These are phyloP conservation scores for Pulveroboletus frians DNA, from an alignment of 768 basidiomycete species.

Conservation along the genomic window DNA sequence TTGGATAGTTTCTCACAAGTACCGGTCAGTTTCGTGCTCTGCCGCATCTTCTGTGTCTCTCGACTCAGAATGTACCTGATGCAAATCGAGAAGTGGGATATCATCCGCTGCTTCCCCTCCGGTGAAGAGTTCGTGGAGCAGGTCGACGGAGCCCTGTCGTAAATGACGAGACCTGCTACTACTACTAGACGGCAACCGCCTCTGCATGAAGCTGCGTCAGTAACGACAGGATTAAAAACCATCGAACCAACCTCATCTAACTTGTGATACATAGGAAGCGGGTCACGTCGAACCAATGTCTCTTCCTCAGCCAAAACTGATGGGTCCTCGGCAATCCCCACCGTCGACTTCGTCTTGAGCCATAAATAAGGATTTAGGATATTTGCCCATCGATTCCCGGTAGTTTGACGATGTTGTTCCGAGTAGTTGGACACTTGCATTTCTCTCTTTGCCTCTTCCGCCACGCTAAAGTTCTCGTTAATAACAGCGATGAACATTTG, in stretches of 20 bases:
- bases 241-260: slow-evolving; percentile 26
- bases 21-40: slow-evolving; percentile 66
- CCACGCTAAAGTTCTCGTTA: slow-evolving; percentile 91
- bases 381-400: slow-evolving; percentile 56
- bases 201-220: slow-evolving; percentile 20
- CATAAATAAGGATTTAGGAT: slow-evolving; percentile 85
- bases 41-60: slow-evolving; percentile 22
- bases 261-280: slow-evolving; percentile 33
- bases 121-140: slow-evolving; percentile 62
- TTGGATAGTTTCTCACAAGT: slow-evolving; percentile 49
- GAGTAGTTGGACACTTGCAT: slow-evolving; percentile 73
- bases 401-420: slow-evolving; percentile 51
- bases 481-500: slow-evolving; percentile 98
- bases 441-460: slow-evolving; percentile 83
- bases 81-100: slow-evolving; percentile 56
- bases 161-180: slow-evolving; percentile 43
- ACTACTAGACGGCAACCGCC: slow-evolving; percentile 12
- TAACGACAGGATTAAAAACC: background rate
- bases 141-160: slow-evolving; percentile 51
- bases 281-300: slow-evolving; percentile 59
- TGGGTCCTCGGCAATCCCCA: slow-evolving; percentile 62
- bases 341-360: slow-evolving; percentile 67
- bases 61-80: slow-evolving; percentile 32
- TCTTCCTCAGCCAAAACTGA: slow-evolving; percentile 79
- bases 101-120: slow-evolving; percentile 49